Conservation (phyloP, 345 rosid species). For the Populus deltoides region DNA sequence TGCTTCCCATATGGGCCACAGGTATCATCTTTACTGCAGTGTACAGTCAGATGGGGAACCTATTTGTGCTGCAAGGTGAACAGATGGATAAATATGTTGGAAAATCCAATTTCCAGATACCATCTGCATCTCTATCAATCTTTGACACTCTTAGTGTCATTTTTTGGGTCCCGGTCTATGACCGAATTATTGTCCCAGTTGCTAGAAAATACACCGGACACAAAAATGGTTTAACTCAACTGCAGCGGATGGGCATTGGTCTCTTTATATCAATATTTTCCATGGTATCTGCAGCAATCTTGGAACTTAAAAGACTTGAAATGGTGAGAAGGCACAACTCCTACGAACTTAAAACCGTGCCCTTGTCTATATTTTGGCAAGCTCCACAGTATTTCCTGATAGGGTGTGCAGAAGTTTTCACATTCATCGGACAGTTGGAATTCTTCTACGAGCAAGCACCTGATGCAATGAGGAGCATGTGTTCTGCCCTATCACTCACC, state of each 20-base stretch:
- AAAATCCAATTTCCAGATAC: constrained; percentile 23
- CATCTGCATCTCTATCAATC: constrained; percentile 38
- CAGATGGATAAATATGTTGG: constrained; percentile 29
- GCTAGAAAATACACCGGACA: constrained; percentile 34
- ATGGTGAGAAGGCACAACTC: constrained; percentile 29
- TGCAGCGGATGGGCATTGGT: constrained; percentile 45
- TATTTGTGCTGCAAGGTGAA: constrained; percentile 39
- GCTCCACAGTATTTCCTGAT: constrained; percentile 50
- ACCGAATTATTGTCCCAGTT: constrained; percentile 30
- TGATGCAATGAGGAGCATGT: constrained; percentile 51
- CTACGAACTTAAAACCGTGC: constrained; percentile 19
- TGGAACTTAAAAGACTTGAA: constrained; percentile 30
- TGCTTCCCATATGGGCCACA: constrained; percentile 42
- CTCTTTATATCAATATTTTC: constrained; percentile 39
- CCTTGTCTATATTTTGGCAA: constrained; percentile 49
- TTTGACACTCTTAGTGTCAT: constrained; percentile 41
- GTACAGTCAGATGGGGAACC: constrained; percentile 37
- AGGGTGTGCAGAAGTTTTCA: constrained; percentile 52
- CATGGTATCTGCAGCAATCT: constrained; percentile 34
- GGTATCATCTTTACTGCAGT: constrained; percentile 38
- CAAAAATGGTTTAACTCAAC: constrained; percentile 31
- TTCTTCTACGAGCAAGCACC: constrained; percentile 56
- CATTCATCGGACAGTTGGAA: constrained; percentile 45
- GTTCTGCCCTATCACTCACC: constrained; percentile 39
- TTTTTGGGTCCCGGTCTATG: constrained; percentile 44